Evolutionary conservation across 139 green algal species (phyloP), one percentile per base, ranked within the genome.

Genomic region (Picochlorum sp.): DNA sequence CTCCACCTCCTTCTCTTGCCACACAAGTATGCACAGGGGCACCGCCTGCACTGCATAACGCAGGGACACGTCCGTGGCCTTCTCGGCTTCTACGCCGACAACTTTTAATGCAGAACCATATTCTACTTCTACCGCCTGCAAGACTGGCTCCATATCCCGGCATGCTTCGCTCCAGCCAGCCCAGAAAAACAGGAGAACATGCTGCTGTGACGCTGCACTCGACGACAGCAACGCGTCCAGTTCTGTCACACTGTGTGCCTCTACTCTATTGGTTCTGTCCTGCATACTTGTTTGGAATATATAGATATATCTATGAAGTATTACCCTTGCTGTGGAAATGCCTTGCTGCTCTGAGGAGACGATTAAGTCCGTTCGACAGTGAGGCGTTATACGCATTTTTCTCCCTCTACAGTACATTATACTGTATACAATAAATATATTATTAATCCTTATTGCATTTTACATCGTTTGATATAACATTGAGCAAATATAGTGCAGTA

Each of bases 121-220:
- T 14, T 90, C 80, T 7, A 64, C 56, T 3, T 73, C 76, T 9
- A 96, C 68, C 60, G 84, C 62, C 3, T 37, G 58, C 13, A 94
- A 57, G 2, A 89, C 77, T 2, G 59, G 32, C 41, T 90, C 81
- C 77, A 96, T 86, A 20, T 87, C 74, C 24, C 78, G 78, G 74
- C 86, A 95, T 11, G 86, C 88, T 56, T 89, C 85, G 50, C 81
- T 91, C 88, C 89, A 95, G 14, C 34, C 24, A 3, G 89, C 87
- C 82, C 82, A 89, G 65, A 92, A 96, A 67, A 89, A 78, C 6
- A 85, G 72, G 11, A 89, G 74, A 2, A 74, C 71, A 81, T 89
- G 76, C 30, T 23, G n/a, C 16, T 54, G 16, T 54, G 47, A 54
- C 23, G 50, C 23, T 58, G 50, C 50, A 26, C 50, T 49, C 9